phyloP scores from a whole-genome alignment of 2,329 filamentous ascomycete genomes.

The Penicillium sp. region DNA sequence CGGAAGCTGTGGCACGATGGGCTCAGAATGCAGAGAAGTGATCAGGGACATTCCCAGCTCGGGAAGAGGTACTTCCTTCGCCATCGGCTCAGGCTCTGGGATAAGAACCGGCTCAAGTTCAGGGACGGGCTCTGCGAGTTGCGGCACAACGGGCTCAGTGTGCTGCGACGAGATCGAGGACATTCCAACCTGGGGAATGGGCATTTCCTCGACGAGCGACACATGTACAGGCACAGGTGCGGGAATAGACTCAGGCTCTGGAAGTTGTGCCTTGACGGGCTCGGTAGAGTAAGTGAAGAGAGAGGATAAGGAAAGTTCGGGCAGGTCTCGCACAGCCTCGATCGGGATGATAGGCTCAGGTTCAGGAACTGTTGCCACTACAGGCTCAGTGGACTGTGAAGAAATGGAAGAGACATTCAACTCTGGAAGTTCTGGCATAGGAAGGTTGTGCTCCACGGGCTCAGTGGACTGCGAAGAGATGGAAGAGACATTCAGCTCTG shows the following conservation, averaged over 20 bases:
- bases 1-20: constrained; percentile 13
- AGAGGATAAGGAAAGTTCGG: constrained; percentile 31
- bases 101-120: constrained; percentile 11
- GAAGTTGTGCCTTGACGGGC: constrained; percentile 24
- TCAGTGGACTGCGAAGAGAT: constrained; percentile 30
- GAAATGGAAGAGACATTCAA: constrained; percentile 31
- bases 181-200: background rate
- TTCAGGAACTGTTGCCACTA: constrained; percentile 7
- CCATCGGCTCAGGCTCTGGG: constrained; percentile 12
- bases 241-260: constrained; percentile 19
- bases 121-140: background rate
- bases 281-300: constrained; percentile 33
- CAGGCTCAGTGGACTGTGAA: constrained; percentile 30
- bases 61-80: background rate
- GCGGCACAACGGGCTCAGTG: constrained; percentile 1
- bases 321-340: constrained; percentile 9
- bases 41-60: constrained; percentile 4
- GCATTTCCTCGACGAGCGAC: background rate
- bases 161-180: constrained; percentile 3
- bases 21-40: constrained; percentile 2
- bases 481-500: constrained; percentile 28
- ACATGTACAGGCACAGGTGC: constrained; percentile 20
- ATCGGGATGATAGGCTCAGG: constrained; percentile 16
- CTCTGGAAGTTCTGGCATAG: constrained; percentile 21
- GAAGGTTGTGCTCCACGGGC: constrained; percentile 27